Base-by-base conservation (phyloP, 2,329 filamentous ascomycete genomes). In the Phaeosphaeriaceae sp. region DNA sequence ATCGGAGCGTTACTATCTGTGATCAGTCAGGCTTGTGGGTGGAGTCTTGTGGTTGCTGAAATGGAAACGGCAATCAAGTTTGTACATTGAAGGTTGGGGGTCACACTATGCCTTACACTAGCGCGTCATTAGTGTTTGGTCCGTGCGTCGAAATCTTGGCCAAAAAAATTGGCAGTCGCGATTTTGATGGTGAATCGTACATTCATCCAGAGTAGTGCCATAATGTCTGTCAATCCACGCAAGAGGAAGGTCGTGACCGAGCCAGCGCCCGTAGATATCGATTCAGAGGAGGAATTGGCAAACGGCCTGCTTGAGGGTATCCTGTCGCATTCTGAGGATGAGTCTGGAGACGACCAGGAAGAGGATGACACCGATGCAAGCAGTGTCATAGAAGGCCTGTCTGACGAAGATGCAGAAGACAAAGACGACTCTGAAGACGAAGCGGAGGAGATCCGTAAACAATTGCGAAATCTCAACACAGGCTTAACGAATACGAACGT, bases 211-310 rank as follows among this genome's bases (percentile, higher is more conserved):
- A 17, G 18, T 17, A 26, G 47, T 34, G 35, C 47, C 32, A 52
- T 44, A 46, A 72, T 73, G 70, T 64, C 69, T 42, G 54, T 79
- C 74, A 80, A 79, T 76, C 79, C 80, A 73, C 71, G 76, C 59
- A 79, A 79, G 67, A 70, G 76, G 29, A 78, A 79, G 62, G 75
- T 70, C 6, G 71, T 73, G 21, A 62, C 64, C n/a, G 66, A 71
- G 61, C 66, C 71, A 60, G 48, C 67, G 61, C 54, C 67, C 44
- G 56, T 46, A 38, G 52, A 64, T 12, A 66, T 58, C 36, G 61
- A 65, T 12, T 67, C 65, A 1, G 69, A 71, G 13, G 71, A 71
- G 28, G 72, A 74, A 46, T 48, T 75, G 37, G 64, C 63, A 12
- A 68, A 74, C 36, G 75, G 73, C 4, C 60, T 73, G 32, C 64